phyloP scores from a whole-genome alignment of 2,329 filamentous ascomycete genomes.

The Daldinia sp. region DNA sequence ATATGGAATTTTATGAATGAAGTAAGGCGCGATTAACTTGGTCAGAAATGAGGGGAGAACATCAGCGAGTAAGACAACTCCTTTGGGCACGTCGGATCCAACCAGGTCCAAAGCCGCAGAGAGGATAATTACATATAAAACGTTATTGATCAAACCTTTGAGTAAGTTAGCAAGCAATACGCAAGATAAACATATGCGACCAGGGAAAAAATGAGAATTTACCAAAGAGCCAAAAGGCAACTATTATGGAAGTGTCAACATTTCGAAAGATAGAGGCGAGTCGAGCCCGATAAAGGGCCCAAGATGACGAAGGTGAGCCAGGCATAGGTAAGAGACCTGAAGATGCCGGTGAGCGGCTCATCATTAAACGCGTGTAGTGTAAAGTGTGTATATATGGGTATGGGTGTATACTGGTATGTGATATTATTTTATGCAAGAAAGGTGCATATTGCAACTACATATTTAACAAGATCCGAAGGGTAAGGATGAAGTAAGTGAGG shows the following conservation, averaged over 20 bases:
- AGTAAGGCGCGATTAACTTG: slow-evolving; percentile 91
- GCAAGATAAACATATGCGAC: neutral
- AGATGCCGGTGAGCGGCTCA: slow-evolving; percentile 46
- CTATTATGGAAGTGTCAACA: slow-evolving; percentile 76
- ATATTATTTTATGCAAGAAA: too few relatives aligned
- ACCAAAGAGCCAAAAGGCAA: slow-evolving; percentile 97
- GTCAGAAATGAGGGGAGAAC: slow-evolving; percentile 89
- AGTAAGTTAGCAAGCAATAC: slow-evolving; percentile 22
- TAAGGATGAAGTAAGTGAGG: too few relatives aligned
- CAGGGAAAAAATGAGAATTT: neutral
- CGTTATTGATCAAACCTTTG: slow-evolving; percentile 93
- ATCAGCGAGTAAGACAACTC: slow-evolving; percentile 91
- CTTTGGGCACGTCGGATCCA: slow-evolving; percentile 86
- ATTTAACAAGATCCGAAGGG: neutral
- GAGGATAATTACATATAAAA: slow-evolving; percentile 97
- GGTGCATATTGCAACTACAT: neutral
- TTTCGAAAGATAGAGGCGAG: slow-evolving; percentile 73
- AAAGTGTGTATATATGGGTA: neutral
- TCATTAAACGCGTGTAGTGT: slow-evolving; percentile 3
- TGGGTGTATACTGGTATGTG: too few relatives aligned
- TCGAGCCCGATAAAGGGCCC: slow-evolving; percentile 78
- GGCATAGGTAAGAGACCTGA: slow-evolving; percentile 65
- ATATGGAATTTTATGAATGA: slow-evolving; percentile 91
- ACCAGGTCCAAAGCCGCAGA: slow-evolving; percentile 96
- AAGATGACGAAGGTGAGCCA: slow-evolving; percentile 72